Base-by-base conservation (phyloP, 2,329 filamentous ascomycete species). In the Drechslera avenae region DNA sequence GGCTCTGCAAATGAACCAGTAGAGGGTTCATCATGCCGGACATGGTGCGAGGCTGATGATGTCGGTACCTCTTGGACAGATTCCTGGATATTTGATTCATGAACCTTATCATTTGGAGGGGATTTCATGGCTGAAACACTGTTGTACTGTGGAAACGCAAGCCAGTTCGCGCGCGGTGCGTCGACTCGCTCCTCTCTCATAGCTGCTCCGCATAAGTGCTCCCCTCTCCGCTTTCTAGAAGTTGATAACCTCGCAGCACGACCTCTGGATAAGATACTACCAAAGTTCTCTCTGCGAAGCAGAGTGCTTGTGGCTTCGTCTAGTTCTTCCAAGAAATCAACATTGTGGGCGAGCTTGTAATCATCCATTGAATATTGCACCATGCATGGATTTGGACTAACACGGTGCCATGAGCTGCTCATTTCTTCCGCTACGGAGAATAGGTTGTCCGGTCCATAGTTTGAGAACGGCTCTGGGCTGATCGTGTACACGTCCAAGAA, bases 401-500 rank as follows among this genome's bases (percentile, higher is more conserved):
- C 43, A 46, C 47, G 50, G 31, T 67, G 60, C 64, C 64, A 68
- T 17, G 60, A 66, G 19, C 56, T 47, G 5, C 60, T 57, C 59
- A 66, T 33, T 37, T 45, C 57, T 4, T 50, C 34, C 1, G 46
- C 56, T 7, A 61, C 36, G 12, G 37, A 33, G 8, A 39, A 28
- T 1, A 39, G 23, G 13, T 59, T 61, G 10, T 44, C 46, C 12
- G 56, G 57, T 6, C 44, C 34, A 16, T 62, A 67, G 7, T 61
- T 43, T 1, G 40, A 19, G 23, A 67, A 66, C 2, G 52, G 7
- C 8, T 21, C 26, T 5, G 45, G 16, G 17, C 59, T 46, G 26
- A 64, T 53, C 8, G 43, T 39, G n/a, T 52, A 26, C 14, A 54
- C 33, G 37, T 67, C 58, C 37, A 64, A 54, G 33, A 69, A 66